Base-by-base conservation (phyloP, 495 filamentous ascomycete species). In the Penicillium subrubescens region DNA sequence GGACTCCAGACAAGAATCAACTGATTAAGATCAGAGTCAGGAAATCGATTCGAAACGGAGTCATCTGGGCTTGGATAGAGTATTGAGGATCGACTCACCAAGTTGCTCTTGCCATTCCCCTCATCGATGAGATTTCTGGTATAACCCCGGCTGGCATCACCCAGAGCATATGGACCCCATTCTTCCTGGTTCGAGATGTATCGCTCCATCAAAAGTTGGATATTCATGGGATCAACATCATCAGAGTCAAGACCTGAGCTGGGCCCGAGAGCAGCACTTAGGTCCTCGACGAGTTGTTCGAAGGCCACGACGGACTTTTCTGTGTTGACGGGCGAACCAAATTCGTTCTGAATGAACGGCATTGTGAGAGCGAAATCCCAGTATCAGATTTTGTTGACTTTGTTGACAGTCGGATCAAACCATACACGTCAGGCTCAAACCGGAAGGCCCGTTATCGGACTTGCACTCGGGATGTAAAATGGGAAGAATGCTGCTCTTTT, bases 1-100 rank as follows among this genome's bases (percentile, higher is more conserved):
- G 94, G 94, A 14, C 84, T 89, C 94, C 94, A 97, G n/a, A 97
- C 94, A 12, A 97, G 84, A 21, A 97, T 86, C 53, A 97, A 83
- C 87, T 94, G 54, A 35, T 12, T 39, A 19, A 41, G 14, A 2
- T 17, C 23, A 29, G 3, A 8, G 23, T 57, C 35, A 23, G 37
- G 4, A 12, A 34, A 15, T 60, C 25, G 57, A 54, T 12, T 0
- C 25, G 29, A 23, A 8, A 21, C 34, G 17, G 14, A 25, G 5
- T 15, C 25, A 31, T 8, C 25, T 31, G 12, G 15, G 25, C 10
- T 6, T 37, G 37, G 8, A 17, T 1, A 12, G 25, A 27, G 25
- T 1, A 27, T 27, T 19, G 46, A 60, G 5, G 46, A 37, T 27
- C 21, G 2, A 73, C 86, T 70, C 82, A 94, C 91, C 64, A 97